A percentile compares a stretch with the other conserved stretches of the same genome.
phyloP scores from a whole-genome alignment of 148 eudicot species.

The Arctostaphylos glauca region DNA sequence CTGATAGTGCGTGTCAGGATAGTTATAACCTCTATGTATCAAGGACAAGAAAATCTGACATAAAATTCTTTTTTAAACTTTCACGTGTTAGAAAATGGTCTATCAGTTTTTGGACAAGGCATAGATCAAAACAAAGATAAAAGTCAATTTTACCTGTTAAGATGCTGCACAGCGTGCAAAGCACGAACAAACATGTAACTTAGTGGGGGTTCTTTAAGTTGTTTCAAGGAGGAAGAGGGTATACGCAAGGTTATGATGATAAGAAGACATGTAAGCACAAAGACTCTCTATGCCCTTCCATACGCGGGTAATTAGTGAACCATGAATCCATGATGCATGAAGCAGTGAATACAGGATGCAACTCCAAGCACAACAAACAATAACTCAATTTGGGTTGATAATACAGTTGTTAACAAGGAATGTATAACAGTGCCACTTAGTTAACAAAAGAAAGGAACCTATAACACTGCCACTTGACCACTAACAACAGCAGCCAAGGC shows the following conservation, averaged over 20 bases:
- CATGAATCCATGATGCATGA: background rate
- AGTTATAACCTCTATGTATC: background rate
- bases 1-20: background rate
- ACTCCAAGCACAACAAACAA: background rate
- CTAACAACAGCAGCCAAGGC: background rate
- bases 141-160: too few relatives aligned
- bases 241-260: background rate
- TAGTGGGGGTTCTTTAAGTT: background rate
- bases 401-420: background rate
- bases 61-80: background rate
- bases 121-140: background rate
- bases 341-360: background rate
- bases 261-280: slow-evolving; percentile 1
- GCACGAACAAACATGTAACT: background rate
- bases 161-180: background rate
- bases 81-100: background rate
- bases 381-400: background rate
- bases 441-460: background rate
- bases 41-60: background rate
- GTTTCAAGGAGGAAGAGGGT: slow-evolving; percentile 1
- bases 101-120: background rate
- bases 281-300: background rate
- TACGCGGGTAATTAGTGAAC: background rate
- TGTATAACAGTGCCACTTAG: background rate
- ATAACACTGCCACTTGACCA: background rate